These are phyloP conservation scores for Pseudoscleropodium purum DNA, from an alignment of 225 moss, liverwort and hornwort species.

Conservation along the genomic window DNA sequence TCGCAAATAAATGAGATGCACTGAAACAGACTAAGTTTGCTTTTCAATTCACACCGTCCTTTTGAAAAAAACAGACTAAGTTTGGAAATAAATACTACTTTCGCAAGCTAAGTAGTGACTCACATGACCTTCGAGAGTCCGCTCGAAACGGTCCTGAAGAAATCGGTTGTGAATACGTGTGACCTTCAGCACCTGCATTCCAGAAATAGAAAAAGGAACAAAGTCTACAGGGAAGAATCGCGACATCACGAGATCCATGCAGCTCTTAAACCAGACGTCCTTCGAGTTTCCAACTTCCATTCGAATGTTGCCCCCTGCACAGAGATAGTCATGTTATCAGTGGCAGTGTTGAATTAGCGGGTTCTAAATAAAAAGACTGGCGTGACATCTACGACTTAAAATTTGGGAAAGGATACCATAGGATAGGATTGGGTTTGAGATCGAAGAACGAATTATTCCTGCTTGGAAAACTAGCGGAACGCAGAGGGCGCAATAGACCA, in stretches of 20 bases:
- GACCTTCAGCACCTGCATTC: constrained; percentile 76
- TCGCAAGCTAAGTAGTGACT: constrained; percentile 1
- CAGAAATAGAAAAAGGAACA: constrained; percentile 64
- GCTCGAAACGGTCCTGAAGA: constrained; percentile 78
- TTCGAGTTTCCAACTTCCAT: constrained; percentile 83
- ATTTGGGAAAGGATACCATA: neutral
- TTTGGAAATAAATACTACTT: neutral
- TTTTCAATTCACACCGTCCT: no score
- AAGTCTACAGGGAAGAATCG: constrained; percentile 76
- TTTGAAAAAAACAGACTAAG: neutral
- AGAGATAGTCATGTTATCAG: neutral
- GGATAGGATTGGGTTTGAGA: neutral
- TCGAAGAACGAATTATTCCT: neutral
- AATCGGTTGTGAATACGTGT: constrained; percentile 91
- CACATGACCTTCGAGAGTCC: constrained; percentile 59
- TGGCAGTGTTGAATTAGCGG: neutral
- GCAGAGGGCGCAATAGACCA: neutral
- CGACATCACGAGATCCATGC: constrained; percentile 73
- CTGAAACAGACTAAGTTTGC: neutral
- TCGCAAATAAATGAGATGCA: neutral
- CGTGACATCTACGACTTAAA: neutral
- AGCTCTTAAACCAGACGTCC: constrained; percentile 86
- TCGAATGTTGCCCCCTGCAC: constrained; percentile 79
- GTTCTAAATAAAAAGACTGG: neutral
- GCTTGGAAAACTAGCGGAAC: neutral